Base-by-base conservation (phyloP, 768 basidiomycete genomes). In the Tephrocybe sp. region DNA sequence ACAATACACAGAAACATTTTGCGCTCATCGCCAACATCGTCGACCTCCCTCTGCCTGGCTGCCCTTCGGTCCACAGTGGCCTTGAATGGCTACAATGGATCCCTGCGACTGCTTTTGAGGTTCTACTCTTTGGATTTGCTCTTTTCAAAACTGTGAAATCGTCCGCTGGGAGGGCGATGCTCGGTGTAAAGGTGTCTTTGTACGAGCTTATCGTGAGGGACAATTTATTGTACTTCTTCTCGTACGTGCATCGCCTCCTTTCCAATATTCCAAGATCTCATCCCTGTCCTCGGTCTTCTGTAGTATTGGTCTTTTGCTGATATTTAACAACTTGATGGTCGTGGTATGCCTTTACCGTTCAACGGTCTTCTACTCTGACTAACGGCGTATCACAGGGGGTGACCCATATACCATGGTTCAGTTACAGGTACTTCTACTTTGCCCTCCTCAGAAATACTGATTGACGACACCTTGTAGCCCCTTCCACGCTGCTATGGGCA, bases 321-420 rank as follows among this genome's bases (percentile, higher is more conserved):
- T 75, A 0, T 72, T 75, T 58, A 77, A 77, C 55, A 75, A 74
- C 52, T 58, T 78, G 14, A 76, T 76, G 75, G 73, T 75, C 4
- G 66, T 74, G 30, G 61, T 71, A 39, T 9, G 60, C 50, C 55
- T 55, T 17, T n/a, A n/a, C n/a, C n/a, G n/a, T n/a, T n/a, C n/a
- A n/a, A n/a, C n/a, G n/a, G 25, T 8, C 25, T 21, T 20, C 24
- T 4, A 15, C 20, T 15, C 18, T 20, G 1, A 33, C 34, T 30
- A 12, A 12, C 12, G 28, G 28, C 28, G 28, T 30, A 5, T 36
- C 15, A 12, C 12, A 77, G 73, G 72, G 68, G 10, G 55, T 69
- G 4, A 75, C 74, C 0, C 64, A 64, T 32, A 75, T 77, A 25
- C 77, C 75, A 1, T 78, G 77, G 77, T 77, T 78, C 54, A 73